phyloP scores from a whole-genome alignment of 331 rosid species.

The Malus hybrid region DNA sequence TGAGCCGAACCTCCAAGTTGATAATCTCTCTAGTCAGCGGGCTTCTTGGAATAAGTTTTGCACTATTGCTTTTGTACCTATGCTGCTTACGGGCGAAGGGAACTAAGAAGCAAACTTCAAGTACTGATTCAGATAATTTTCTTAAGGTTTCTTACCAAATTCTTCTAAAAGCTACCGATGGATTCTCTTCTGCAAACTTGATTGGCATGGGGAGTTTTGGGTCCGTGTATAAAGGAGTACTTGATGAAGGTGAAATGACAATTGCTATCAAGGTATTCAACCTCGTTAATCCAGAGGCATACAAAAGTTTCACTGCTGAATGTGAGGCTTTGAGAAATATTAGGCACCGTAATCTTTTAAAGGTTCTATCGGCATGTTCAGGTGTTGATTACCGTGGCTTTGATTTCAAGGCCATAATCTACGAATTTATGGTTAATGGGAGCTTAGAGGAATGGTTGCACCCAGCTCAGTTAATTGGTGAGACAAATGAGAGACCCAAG shows the following conservation, averaged over 20 bases:
- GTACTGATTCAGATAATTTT: not conserved
- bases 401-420: slow-evolving; percentile 2
- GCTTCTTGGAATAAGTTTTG: not conserved
- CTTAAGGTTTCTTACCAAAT: not conserved
- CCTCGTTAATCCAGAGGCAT: not conserved
- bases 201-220: slow-evolving; percentile 8
- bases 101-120: not conserved
- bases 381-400: not conserved
- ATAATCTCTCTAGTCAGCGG: not conserved
- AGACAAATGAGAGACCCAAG: not conserved
- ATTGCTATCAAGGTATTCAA: slow-evolving; percentile 6
- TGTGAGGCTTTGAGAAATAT: not conserved
- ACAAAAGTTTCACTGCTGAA: not conserved
- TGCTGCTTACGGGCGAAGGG: not conserved
- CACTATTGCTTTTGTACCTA: not conserved
- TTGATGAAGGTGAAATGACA: not conserved
- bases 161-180: slow-evolving; percentile 2
- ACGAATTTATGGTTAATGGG: slow-evolving; percentile 3
- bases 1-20: not conserved
- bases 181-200: slow-evolving; percentile 3
- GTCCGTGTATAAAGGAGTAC: not conserved
- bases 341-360: not conserved
- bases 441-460: slow-evolving; percentile 7
- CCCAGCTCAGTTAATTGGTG: not conserved
- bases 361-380: not conserved